A percentile compares a stretch with the other conserved stretches of the same genome.
phyloP scores from a whole-genome alignment of 129 eudicot species.

The Heracleum sosnowskyi region DNA sequence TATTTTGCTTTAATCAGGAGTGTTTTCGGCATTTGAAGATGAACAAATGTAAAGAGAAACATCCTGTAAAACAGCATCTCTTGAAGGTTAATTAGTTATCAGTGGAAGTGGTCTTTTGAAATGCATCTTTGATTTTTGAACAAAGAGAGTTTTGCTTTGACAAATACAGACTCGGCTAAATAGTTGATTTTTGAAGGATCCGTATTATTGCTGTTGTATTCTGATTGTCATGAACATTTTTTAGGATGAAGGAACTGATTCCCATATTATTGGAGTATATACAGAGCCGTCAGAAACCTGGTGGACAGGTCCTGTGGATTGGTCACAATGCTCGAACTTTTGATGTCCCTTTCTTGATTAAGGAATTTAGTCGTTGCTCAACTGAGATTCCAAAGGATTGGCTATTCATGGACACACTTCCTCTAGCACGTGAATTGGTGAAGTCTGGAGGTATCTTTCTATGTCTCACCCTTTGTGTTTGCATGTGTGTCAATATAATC shows the following conservation, averaged over 20 bases:
- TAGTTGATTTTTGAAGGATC: background rate
- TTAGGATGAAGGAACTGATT: constrained; percentile 86
- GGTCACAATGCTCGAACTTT: constrained; percentile 66
- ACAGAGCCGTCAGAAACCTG: constrained; percentile 71
- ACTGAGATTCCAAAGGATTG: constrained; percentile 66
- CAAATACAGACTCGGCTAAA: background rate
- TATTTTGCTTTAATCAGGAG: background rate
- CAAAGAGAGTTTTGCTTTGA: background rate
- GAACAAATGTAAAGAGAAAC: background rate
- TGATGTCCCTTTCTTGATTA: constrained; percentile 72
- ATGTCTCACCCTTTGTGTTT: constrained; percentile 11
- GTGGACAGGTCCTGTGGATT: constrained; percentile 52
- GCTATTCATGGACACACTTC: constrained; percentile 62
- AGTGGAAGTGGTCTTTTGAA: background rate
- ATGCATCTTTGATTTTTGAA: background rate
- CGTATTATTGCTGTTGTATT: background rate
- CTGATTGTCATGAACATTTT: constrained; percentile 14
- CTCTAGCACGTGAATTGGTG: constrained; percentile 48
- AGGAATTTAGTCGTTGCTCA: constrained; percentile 58
- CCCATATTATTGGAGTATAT: constrained; percentile 65
- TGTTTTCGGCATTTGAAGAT: background rate
- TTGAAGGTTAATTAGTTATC: background rate
- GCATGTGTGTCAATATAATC: background rate
- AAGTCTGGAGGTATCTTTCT: constrained; percentile 47
- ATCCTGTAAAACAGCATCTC: background rate